Percentiles rank a stretch among this genome's conserved stretches.
phyloP scores from a whole-genome alignment of 257 asterid genomes.

The Cinchona pubescens region DNA sequence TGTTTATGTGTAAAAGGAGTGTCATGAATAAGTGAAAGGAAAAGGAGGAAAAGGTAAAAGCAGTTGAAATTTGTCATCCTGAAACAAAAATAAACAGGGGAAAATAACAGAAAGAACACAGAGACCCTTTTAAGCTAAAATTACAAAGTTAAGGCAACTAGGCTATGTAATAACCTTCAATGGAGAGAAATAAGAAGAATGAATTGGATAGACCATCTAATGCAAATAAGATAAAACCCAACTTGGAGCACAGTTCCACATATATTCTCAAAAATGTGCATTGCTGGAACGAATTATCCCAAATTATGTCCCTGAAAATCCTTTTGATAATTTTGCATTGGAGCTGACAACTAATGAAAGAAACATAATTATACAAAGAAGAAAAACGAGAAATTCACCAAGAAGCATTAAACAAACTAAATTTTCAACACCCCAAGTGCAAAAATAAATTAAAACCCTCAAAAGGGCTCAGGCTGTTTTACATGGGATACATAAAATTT shows the following conservation, averaged over 20 bases:
- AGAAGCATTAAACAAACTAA: background rate
- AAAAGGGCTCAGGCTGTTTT: background rate
- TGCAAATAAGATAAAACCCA: background rate
- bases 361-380: background rate
- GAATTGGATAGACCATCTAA: background rate
- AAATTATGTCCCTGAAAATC: background rate
- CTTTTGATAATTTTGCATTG: background rate
- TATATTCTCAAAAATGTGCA: background rate
- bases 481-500: constrained; percentile 3
- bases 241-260: background rate
- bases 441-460: constrained; percentile 5
- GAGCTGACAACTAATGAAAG: background rate
- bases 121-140: background rate
- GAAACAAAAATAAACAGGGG: background rate
- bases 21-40: background rate
- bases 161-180: background rate
- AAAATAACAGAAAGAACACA: background rate
- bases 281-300: background rate
- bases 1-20: background rate
- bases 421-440: constrained; percentile 9
- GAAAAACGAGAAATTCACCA: background rate
- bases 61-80: background rate
- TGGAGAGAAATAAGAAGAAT: background rate
- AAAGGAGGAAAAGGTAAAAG: background rate
- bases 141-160: background rate